Evolutionary conservation across 306 rosid species (phyloP), one percentile per base, ranked within the genome.

Genomic region (Malus sieversii): DNA sequence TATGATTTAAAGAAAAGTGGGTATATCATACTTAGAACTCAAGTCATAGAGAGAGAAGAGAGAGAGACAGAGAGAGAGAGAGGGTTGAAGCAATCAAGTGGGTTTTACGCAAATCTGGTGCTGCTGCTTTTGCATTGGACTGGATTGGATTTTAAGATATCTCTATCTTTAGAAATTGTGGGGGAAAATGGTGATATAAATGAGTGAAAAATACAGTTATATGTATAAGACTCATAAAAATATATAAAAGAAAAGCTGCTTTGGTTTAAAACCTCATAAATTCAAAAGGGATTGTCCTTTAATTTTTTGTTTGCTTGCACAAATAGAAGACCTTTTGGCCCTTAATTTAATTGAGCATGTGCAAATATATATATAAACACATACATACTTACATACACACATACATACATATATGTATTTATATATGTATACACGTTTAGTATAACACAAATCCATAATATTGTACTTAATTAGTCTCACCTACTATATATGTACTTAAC

Each of bases 101-200:
- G 98, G 69, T 82, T 90, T 93, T 89, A 93, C 95, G 98, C 97
- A 82, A 93, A 88, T 85, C 86, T 72, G 82, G 42, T 84, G 83
- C 86, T 81, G 77, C 92, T 91, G 88, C 88, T 87, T 89, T 88
- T 89, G 86, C 86, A 86, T 79, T 87, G 80, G 75, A 84, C 80
- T 89, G 81, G 92, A 93, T 91, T 93, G 93, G 89, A 62, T 89
- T 88, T 88, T 83, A 91, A 93, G 98, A 86, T 78, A 91, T 82
- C 92, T 77, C 88, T 71, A 73, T 83, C 60, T 81, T 57, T 67
- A 74, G 67, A 86, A 80, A 65, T 46, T 19, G 52, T 57, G 46
- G 55, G 30, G 40, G n/a, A 23, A 32, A 35, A 29, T 59, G 9
- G 25, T 70, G 16, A 46, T 71, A 35, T 70, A 75, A 80, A 48